Conservation (phyloP, 345 rosid species). For the Salix koriyanagi region DNA sequence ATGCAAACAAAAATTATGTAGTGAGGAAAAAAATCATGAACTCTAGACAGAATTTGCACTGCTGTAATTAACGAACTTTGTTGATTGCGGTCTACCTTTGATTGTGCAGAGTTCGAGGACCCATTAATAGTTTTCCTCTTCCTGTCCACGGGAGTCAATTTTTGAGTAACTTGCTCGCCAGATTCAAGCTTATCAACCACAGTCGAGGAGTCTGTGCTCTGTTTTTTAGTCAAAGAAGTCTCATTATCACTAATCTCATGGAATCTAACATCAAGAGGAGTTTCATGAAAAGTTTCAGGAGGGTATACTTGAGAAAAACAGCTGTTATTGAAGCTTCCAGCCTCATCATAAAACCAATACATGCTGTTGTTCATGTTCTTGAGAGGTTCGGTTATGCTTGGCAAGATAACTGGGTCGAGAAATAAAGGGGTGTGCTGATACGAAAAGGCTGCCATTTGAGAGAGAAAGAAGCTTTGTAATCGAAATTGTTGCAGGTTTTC, state of each 20-base stretch:
- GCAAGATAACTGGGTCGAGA: constrained; percentile 42
- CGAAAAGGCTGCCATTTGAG: constrained; percentile 54
- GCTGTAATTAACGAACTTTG: not conserved
- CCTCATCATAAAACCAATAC: constrained; percentile 28
- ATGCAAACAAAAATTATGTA: not conserved
- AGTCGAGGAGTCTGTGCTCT: constrained; percentile 39
- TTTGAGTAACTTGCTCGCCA: constrained; percentile 49
- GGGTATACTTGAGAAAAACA: constrained; percentile 31
- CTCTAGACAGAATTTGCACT: not conserved
- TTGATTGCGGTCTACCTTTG: constrained; percentile 29
- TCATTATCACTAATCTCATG: constrained; percentile 29
- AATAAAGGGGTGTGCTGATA: constrained; percentile 42
- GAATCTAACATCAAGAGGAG: constrained; percentile 11
- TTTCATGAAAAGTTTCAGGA: constrained; percentile 3
- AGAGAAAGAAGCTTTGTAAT: constrained; percentile 15
- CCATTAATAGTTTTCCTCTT: constrained; percentile 36
- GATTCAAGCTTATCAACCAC: constrained; percentile 38
- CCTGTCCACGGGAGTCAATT: constrained; percentile 20
- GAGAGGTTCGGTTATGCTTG: constrained; percentile 1
- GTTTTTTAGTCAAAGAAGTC: constrained; percentile 38
- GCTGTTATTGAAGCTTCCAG: constrained; percentile 14
- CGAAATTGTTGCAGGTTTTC: constrained; percentile 17
- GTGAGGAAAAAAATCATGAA: not conserved
- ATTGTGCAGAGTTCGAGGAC: constrained; percentile 27
- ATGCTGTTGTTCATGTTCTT: constrained; percentile 14